A percentile compares a stretch with the other conserved stretches of the same genome.
Evolutionary conservation across 441 rosid genomes (phyloP).

Genomic region (Geranium incanum): DNA sequence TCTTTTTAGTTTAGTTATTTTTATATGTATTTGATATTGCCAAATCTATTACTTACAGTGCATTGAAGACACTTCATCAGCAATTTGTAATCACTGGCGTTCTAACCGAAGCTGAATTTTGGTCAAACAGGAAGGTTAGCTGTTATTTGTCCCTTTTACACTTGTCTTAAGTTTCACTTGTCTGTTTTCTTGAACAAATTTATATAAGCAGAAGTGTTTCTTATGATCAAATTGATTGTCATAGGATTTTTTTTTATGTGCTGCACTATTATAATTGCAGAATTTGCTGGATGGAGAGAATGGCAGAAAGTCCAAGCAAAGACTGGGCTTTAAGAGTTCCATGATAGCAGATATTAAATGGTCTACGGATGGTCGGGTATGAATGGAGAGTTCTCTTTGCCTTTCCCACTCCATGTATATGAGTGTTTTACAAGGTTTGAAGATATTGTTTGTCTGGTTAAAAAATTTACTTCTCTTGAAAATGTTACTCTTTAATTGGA

Average conservation of each 20-base stretch:
- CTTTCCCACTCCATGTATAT: neutral
- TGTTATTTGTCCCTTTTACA: neutral
- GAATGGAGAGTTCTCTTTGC: neutral
- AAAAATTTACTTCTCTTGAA: neutral
- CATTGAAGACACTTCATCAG: slow-evolving; percentile 29
- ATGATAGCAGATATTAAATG: slow-evolving; percentile 28
- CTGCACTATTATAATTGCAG: slow-evolving; percentile 17
- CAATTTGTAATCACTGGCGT: slow-evolving; percentile 28
- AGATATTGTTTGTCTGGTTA: neutral
- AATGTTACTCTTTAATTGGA: neutral
- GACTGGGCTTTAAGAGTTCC: slow-evolving; percentile 26
- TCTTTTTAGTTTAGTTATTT: neutral
- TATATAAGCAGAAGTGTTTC: neutral
- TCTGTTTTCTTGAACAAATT: neutral
- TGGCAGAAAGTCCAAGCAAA: slow-evolving; percentile 21
- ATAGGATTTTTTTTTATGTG: neutral
- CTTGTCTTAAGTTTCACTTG: neutral
- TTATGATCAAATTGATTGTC: too few species aligned
- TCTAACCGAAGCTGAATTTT: slow-evolving; percentile 27
- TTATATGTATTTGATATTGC: neutral
- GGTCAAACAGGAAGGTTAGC: slow-evolving; percentile 29
- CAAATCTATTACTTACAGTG: slow-evolving; percentile 20
- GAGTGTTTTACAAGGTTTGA: neutral
- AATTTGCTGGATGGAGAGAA: slow-evolving; percentile 20
- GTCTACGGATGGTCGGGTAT: slow-evolving; percentile 28